phyloP scores from a whole-genome alignment of 495 filamentous ascomycete species.

The Cercophora newfieldiana region DNA sequence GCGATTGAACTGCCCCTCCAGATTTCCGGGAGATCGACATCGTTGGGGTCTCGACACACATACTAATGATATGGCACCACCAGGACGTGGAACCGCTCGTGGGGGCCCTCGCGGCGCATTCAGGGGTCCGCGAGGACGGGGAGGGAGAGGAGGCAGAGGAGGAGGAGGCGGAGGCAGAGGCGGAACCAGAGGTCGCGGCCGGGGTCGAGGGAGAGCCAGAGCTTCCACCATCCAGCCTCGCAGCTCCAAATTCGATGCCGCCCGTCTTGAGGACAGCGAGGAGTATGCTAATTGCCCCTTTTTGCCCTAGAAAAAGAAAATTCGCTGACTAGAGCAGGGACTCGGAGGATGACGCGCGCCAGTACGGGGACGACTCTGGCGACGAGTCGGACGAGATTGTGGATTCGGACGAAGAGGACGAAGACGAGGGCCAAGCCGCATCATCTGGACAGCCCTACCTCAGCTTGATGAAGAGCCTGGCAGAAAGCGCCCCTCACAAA shows the following conservation, averaged over 20 bases:
- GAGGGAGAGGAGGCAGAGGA: slow-evolving; percentile 28
- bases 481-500: slow-evolving; percentile 55
- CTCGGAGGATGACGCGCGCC: slow-evolving; percentile 15
- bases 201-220: slow-evolving; percentile 33
- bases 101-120: slow-evolving; percentile 26
- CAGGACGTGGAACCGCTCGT: slow-evolving; percentile 32
- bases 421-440: slow-evolving; percentile 41
- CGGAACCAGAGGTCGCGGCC: slow-evolving; percentile 23
- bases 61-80: slow-evolving; percentile 26
- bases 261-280: slow-evolving; percentile 37
- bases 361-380: slow-evolving; percentile 28
- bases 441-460: slow-evolving; percentile 56
- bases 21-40: background rate
- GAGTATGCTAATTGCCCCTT: slow-evolving; percentile 32
- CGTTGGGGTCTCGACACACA: background rate
- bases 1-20: background rate
- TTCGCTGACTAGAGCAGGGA: slow-evolving; percentile 19
- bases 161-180: slow-evolving; percentile 26
- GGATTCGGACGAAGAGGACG: slow-evolving; percentile 41
- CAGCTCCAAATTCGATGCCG: slow-evolving; percentile 39
- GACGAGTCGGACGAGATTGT: slow-evolving; percentile 50
- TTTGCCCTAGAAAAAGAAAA: background rate
- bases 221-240: slow-evolving; percentile 23
- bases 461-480: slow-evolving; percentile 64
- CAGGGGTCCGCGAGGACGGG: slow-evolving; percentile 20